Percentiles rank a stretch among this genome's conserved stretches.
Evolutionary conservation across 2,329 filamentous ascomycete species (phyloP).

Genomic region (Tolypocladium capitatum): DNA sequence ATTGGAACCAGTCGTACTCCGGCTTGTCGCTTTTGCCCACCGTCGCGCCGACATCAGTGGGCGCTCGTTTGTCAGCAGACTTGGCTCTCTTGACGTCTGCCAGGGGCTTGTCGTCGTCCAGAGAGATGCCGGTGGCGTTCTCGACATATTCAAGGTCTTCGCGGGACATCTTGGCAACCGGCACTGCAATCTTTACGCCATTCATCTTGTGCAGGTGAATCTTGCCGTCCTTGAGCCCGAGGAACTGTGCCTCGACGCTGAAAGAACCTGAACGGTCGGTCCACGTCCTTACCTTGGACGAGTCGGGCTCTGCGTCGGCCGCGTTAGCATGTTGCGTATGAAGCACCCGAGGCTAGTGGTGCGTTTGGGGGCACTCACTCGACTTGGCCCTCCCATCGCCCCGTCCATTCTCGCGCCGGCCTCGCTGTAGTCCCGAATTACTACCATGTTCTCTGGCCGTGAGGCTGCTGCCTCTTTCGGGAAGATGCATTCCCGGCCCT

Average conservation of each 20-base stretch:
- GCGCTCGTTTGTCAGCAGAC: conserved; percentile 13
- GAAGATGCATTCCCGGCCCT: conserved; percentile 64
- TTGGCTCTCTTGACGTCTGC: conserved; percentile 61
- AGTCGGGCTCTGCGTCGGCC: conserved; percentile 59
- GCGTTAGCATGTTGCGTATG: neutral
- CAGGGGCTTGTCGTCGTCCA: conserved; percentile 89
- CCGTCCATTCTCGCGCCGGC: conserved; percentile 53
- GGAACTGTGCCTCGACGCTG: conserved; percentile 92
- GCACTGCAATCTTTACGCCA: conserved; percentile 95
- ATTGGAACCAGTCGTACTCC: conserved; percentile 97
- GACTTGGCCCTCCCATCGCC: conserved; percentile 49
- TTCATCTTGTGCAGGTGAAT: conserved; percentile 97
- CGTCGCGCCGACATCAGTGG: conserved; percentile 41
- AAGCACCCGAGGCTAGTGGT: neutral
- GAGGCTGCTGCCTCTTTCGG: conserved; percentile 69
- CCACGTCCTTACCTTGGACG: conserved; percentile 76
- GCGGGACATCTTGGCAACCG: conserved; percentile 86
- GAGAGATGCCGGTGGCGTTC: conserved; percentile 67
- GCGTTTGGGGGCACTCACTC: conserved; percentile 41
- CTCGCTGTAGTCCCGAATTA: conserved; percentile 58
- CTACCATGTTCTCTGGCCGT: conserved; percentile 52
- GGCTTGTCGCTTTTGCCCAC: conserved; percentile 49
- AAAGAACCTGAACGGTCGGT: conserved; percentile 92
- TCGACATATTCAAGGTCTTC: conserved; percentile 95
- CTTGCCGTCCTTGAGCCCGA: conserved; percentile 88